A percentile compares a stretch with the other conserved stretches of the same genome.
These are phyloP conservation scores for Paramyrothecium roridum DNA, from an alignment of 2,329 filamentous ascomycete species.

Conservation along the genomic window DNA sequence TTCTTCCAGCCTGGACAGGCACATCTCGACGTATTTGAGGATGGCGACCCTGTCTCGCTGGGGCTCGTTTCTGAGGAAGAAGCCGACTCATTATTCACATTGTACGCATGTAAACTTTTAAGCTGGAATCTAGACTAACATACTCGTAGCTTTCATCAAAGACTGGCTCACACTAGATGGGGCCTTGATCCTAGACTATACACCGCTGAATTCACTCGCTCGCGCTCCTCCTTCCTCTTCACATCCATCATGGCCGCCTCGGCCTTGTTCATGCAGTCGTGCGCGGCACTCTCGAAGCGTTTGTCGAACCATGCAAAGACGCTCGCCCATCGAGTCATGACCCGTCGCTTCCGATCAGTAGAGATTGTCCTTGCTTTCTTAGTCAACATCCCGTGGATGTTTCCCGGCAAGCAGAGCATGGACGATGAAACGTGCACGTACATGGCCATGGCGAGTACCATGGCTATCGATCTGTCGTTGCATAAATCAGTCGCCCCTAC, in stretches of 20 bases:
- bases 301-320: constrained; percentile 62
- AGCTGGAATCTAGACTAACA: constrained; percentile 1
- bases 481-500: constrained; percentile 66
- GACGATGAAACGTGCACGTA: constrained; percentile 73
- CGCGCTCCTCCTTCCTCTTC: constrained; percentile 67
- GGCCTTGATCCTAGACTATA: constrained; percentile 67
- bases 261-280: constrained; percentile 62
- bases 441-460: constrained; percentile 65
- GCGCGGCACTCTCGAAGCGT: constrained; percentile 61
- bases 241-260: constrained; percentile 69
- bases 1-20: constrained; percentile 67
- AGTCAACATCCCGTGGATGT: constrained; percentile 75
- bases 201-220: constrained; percentile 61
- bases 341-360: constrained; percentile 62
- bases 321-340: constrained; percentile 60
- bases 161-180: constrained; percentile 71
- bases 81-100: constrained; percentile 60
- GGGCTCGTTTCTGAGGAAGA: constrained; percentile 66
- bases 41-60: constrained; percentile 67
- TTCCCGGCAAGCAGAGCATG: constrained; percentile 62
- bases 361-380: constrained; percentile 74
- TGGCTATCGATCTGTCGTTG: constrained; percentile 66
- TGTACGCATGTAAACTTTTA: constrained; percentile 40
- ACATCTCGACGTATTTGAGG: constrained; percentile 59
- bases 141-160: constrained; percentile 58